A percentile compares a stretch with the other conserved stretches of the same genome.
phyloP scores from a whole-genome alignment of 192 early-diverging fungal genomes.

The Phycomyces nitens region DNA sequence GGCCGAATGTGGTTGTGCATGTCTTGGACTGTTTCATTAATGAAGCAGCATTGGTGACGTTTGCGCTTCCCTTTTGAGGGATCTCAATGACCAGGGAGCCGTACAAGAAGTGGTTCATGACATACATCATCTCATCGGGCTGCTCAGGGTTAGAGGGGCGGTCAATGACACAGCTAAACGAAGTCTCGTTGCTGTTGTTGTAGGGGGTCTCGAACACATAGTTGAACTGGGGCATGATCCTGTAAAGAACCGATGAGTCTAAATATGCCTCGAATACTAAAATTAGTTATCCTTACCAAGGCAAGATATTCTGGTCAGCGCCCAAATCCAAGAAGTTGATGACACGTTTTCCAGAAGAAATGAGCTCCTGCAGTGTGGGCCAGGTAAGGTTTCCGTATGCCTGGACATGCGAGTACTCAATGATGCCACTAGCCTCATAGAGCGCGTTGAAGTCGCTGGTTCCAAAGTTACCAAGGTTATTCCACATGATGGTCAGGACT shows the following conservation, averaged over 20 bases:
- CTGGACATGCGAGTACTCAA: conserved; percentile 52
- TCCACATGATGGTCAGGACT: conserved; percentile 74
- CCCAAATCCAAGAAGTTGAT: conserved; percentile 60
- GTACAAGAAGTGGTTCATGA: conserved; percentile 76
- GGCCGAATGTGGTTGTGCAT: conserved; percentile 45
- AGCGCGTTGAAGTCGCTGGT: conserved; percentile 45
- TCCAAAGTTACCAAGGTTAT: conserved; percentile 55
- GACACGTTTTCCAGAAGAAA: conserved; percentile 58
- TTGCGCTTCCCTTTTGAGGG: conserved; percentile 50
- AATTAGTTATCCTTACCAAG: conserved; percentile 51
- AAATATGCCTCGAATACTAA: conserved; percentile 4
- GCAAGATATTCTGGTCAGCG: conserved; percentile 47
- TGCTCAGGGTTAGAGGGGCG: conserved; percentile 40
- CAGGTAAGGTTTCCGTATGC: conserved; percentile 43
- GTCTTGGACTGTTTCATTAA: conserved; percentile 53
- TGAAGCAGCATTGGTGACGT: conserved; percentile 51
- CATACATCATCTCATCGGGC: conserved; percentile 48
- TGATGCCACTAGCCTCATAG: conserved; percentile 46
- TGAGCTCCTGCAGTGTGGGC: conserved; percentile 69
- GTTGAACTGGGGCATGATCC: conserved; percentile 58
- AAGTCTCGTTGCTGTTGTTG: conserved; percentile 39
- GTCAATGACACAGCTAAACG: conserved; percentile 57
- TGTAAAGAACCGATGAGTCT: conserved; percentile 16
- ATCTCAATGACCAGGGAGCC: conserved; percentile 43
- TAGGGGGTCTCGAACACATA: conserved; percentile 76